phyloP scores from a whole-genome alignment of 305 asterid genomes.

The Fraxinus dipetala region DNA sequence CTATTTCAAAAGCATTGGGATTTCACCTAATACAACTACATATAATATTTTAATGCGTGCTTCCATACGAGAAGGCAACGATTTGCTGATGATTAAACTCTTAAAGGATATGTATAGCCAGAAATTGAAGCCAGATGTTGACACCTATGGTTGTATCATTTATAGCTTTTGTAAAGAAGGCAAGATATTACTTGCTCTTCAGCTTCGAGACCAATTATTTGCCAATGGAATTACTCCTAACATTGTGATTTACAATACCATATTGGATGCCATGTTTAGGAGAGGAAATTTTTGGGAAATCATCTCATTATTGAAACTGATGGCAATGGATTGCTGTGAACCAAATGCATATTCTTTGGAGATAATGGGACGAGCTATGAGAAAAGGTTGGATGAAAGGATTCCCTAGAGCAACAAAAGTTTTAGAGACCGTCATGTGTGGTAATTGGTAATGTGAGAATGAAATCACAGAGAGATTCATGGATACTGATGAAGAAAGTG shows the following conservation, averaged over 20 bases:
- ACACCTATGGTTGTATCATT: slow-evolving; percentile 44
- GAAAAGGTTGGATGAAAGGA: slow-evolving; percentile 32
- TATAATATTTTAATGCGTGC: slow-evolving; percentile 54
- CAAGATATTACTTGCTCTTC: slow-evolving; percentile 42
- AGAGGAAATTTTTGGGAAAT: slow-evolving; percentile 38
- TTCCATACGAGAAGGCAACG: slow-evolving; percentile 39
- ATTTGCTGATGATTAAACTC: slow-evolving; percentile 36
- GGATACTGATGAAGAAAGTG: slow-evolving; percentile 24
- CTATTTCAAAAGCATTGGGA: slow-evolving; percentile 34
- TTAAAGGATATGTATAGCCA: slow-evolving; percentile 39
- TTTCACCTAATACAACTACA: slow-evolving; percentile 43
- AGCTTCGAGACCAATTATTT: slow-evolving; percentile 36
- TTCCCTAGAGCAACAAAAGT: slow-evolving; percentile 33
- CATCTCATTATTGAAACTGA: slow-evolving; percentile 35
- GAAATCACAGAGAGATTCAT: slow-evolving; percentile 1
- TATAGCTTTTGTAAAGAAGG: slow-evolving; percentile 46
- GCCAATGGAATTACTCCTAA: slow-evolving; percentile 42
- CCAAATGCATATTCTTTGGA: slow-evolving; percentile 36
- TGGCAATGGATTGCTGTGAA: slow-evolving; percentile 48
- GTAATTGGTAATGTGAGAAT: slow-evolving; percentile 18
- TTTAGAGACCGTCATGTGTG: slow-evolving; percentile 29
- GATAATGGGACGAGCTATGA: slow-evolving; percentile 30
- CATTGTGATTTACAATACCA: slow-evolving; percentile 40
- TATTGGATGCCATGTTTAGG: slow-evolving; percentile 46
- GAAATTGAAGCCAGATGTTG: slow-evolving; percentile 39